A percentile compares a stretch with the other conserved stretches of the same genome.
Evolutionary conservation across 2,329 filamentous ascomycete genomes (phyloP).

Genomic region (Botrytis sinoallii): DNA sequence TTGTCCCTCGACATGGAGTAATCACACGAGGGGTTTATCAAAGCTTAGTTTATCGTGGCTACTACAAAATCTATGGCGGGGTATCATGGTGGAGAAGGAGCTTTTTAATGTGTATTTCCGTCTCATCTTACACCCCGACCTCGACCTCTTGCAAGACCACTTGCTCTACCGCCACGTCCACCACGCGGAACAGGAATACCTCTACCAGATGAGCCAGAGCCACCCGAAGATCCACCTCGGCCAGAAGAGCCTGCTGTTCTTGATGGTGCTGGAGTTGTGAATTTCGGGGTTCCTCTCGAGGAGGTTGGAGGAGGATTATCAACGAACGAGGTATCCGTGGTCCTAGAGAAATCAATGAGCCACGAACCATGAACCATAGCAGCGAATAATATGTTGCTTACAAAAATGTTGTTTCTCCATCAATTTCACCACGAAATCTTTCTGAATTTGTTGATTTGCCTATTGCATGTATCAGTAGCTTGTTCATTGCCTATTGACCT

Average conservation of each 20-base stretch:
- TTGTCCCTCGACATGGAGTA: neutral
- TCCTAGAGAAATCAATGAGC: constrained; percentile 51
- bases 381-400: constrained; percentile 42
- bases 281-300: constrained; percentile 48
- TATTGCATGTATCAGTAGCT: constrained; percentile 22
- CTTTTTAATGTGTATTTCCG: constrained; percentile 22
- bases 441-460: constrained; percentile 39
- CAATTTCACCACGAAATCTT: constrained; percentile 42
- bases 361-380: constrained; percentile 4
- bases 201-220: constrained; percentile 32
- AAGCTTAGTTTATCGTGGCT: neutral
- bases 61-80: constrained; percentile 16
- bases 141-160: constrained; percentile 38
- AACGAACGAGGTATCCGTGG: constrained; percentile 86
- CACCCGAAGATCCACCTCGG: constrained; percentile 27
- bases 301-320: constrained; percentile 75
- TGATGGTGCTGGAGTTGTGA: constrained; percentile 36
- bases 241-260: constrained; percentile 25
- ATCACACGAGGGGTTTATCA: neutral
- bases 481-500: neutral
- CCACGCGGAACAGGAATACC: constrained; percentile 36
- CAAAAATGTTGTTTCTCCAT: constrained; percentile 81
- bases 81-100: constrained; percentile 12
- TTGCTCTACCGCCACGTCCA: constrained; percentile 36
- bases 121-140: constrained; percentile 33